Percentiles rank a stretch among this genome's conserved stretches.
These are phyloP conservation scores for Sclerotinia trifoliorum DNA, from an alignment of 2,329 filamentous ascomycete species.

Conservation along the genomic window DNA sequence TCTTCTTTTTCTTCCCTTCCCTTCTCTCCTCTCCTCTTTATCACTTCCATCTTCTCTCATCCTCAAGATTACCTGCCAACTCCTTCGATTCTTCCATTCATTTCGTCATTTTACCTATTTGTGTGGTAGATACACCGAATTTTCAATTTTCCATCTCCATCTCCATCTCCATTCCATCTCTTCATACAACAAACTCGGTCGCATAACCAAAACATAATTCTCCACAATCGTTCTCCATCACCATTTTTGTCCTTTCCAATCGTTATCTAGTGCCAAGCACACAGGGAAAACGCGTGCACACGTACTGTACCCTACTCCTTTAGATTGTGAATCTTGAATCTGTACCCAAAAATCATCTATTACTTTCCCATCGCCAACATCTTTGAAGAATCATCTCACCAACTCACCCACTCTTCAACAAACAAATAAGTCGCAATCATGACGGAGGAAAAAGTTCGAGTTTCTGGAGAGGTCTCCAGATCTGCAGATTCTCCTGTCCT, in stretches of 20 bases:
- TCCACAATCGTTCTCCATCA: not conserved
- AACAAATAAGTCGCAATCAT: slow-evolving; percentile 45
- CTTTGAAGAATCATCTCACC: not conserved
- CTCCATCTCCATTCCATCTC: not conserved
- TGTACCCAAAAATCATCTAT: not conserved
- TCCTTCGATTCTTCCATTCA: too few relatives aligned
- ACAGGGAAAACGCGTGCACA: slow-evolving; percentile 5
- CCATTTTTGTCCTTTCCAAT: slow-evolving; percentile 14
- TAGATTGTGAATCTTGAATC: not conserved
- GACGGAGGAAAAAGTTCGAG: slow-evolving; percentile 78
- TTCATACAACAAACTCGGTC: too few relatives aligned
- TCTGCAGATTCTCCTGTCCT: slow-evolving; percentile 60
- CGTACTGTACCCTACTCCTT: not conserved
- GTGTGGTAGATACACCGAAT: not conserved
- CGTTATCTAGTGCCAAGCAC: slow-evolving; percentile 23
- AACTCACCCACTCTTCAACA: slow-evolving; percentile 1
- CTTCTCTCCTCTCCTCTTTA: not conserved
- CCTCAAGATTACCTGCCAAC: too few relatives aligned
- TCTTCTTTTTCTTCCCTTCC: too few relatives aligned
- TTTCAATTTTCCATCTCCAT: too few relatives aligned
- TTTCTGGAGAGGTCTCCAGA: slow-evolving; percentile 73
- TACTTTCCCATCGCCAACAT: not conserved
- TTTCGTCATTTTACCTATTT: not conserved
- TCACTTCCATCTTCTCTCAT: not conserved
- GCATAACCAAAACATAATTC: not conserved